These are phyloP conservation scores for Neurospora tetraspora DNA, from an alignment of 495 filamentous ascomycete genomes.

Conservation along the genomic window DNA sequence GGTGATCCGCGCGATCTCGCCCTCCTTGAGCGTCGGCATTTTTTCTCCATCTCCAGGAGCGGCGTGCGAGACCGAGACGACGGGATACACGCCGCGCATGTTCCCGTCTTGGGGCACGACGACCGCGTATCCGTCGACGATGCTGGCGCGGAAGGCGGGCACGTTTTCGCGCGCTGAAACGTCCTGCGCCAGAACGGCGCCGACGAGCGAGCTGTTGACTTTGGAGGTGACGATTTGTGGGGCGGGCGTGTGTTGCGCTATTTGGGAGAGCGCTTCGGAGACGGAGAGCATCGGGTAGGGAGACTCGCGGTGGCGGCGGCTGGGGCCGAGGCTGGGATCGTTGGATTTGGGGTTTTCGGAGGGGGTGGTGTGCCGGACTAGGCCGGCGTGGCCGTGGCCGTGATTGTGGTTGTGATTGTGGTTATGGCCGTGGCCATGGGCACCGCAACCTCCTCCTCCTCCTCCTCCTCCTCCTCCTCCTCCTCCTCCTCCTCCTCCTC, in stretches of 20 bases:
- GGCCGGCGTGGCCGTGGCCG: constrained; percentile 52
- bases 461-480: neutral
- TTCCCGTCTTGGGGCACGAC: constrained; percentile 48
- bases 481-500: neutral
- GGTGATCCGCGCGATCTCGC: constrained; percentile 80
- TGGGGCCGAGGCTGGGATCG: constrained; percentile 70
- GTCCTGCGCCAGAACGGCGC: constrained; percentile 72
- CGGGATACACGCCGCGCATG: constrained; percentile 71
- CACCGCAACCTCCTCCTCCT: neutral
- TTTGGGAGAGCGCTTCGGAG: constrained; percentile 62
- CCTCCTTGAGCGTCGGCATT: constrained; percentile 48
- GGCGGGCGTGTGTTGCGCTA: constrained; percentile 57
- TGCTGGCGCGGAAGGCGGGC: constrained; percentile 88
- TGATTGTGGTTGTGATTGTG: constrained; percentile 48
- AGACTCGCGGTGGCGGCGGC: constrained; percentile 65
- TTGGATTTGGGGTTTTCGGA: constrained; percentile 53
- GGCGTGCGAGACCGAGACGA: constrained; percentile 80
- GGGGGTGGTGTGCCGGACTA: constrained; percentile 61
- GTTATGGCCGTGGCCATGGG: constrained; percentile 46
- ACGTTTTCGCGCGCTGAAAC: constrained; percentile 72
- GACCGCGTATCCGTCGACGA: constrained; percentile 94
- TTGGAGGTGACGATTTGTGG: constrained; percentile 44
- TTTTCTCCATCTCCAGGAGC: constrained; percentile 42
- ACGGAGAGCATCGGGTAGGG: constrained; percentile 92
- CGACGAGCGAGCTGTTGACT: constrained; percentile 55